Percentiles rank a stretch among this genome's conserved stretches.
Evolutionary conservation across 2,329 filamentous ascomycete genomes (phyloP).

Genomic region (Plenodomus lindquistii): DNA sequence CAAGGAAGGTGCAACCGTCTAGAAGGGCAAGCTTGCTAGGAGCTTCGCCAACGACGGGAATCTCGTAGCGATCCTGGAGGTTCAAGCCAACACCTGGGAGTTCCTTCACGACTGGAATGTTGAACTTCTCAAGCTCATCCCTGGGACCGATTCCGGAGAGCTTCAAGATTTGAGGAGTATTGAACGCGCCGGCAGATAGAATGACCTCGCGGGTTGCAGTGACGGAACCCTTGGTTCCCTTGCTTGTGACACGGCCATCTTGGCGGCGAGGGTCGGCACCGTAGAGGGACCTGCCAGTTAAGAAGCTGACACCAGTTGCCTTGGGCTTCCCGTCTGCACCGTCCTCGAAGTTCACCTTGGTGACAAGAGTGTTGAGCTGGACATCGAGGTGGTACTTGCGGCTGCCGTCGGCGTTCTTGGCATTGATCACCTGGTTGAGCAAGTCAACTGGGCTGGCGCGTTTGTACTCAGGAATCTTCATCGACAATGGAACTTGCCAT

Average conservation of each 20-base stretch:
- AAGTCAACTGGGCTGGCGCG: conserved; percentile 61
- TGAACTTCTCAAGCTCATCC: conserved; percentile 56
- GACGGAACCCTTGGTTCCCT: conserved; percentile 30
- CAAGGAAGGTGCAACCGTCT: conserved; percentile 47
- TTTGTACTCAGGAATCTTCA: conserved; percentile 44
- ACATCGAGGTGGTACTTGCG: conserved; percentile 61
- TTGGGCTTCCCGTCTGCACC: conserved; percentile 57
- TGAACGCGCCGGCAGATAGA: conserved; percentile 57
- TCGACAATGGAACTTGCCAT: conserved; percentile 62
- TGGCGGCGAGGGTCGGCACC: conserved; percentile 41
- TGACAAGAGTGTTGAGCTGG: conserved; percentile 64
- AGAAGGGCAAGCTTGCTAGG: conserved; percentile 36
- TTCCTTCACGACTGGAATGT: conserved; percentile 60
- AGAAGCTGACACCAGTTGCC: conserved; percentile 48
- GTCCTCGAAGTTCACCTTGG: conserved; percentile 67
- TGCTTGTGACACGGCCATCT: conserved; percentile 10
- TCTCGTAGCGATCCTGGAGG: conserved; percentile 64
- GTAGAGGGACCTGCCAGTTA: conserved; percentile 46
- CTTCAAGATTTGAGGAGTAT: conserved; percentile 67
- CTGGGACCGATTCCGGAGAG: conserved; percentile 63
- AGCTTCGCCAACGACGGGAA: conserved; percentile 50
- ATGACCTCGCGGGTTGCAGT: conserved; percentile 32
- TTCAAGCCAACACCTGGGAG: conserved; percentile 67
- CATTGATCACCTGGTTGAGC: conserved; percentile 53
- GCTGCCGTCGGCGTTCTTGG: conserved; percentile 53